Conservation (phyloP, 2,329 filamentous ascomycete genomes). For the Penicillium sp. region DNA sequence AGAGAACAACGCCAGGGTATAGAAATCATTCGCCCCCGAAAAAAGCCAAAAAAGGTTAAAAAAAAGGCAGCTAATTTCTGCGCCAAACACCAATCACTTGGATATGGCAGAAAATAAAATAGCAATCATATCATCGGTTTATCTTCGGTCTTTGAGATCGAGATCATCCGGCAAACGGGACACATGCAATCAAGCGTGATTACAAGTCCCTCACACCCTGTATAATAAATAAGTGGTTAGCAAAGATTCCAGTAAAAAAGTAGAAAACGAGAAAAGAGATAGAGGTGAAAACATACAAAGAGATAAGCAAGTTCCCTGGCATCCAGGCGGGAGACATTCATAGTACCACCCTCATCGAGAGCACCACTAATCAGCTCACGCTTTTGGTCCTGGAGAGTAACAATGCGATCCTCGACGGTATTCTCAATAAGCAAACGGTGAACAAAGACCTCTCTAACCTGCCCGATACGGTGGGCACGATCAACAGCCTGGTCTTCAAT, state of each 20-base stretch:
- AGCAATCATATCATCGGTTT: not conserved
- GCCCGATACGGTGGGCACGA: constrained; percentile 83
- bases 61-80: not conserved
- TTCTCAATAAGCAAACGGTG: constrained; percentile 73
- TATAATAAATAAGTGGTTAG: constrained; percentile 6
- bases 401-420: constrained; percentile 86
- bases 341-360: constrained; percentile 70
- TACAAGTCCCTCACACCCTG: constrained; percentile 23
- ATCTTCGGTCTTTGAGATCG: not conserved
- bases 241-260: not conserved
- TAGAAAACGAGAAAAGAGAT: not conserved
- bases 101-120: not conserved
- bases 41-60: not conserved
- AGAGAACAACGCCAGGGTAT: constrained; percentile 9
- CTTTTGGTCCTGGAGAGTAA: constrained; percentile 75
- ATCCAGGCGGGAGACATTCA: constrained; percentile 65
- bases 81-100: not conserved
- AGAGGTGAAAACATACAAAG: constrained; percentile 49
- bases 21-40: not conserved
- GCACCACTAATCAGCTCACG: constrained; percentile 72
- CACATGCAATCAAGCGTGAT: not conserved
- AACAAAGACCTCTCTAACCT: constrained; percentile 69
- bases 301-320: constrained; percentile 67
- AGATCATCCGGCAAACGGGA: not conserved
- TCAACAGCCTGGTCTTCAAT: constrained; percentile 92